Evolutionary conservation across 2,329 filamentous ascomycete species (phyloP).

Genomic region (Hysterium pulicare): DNA sequence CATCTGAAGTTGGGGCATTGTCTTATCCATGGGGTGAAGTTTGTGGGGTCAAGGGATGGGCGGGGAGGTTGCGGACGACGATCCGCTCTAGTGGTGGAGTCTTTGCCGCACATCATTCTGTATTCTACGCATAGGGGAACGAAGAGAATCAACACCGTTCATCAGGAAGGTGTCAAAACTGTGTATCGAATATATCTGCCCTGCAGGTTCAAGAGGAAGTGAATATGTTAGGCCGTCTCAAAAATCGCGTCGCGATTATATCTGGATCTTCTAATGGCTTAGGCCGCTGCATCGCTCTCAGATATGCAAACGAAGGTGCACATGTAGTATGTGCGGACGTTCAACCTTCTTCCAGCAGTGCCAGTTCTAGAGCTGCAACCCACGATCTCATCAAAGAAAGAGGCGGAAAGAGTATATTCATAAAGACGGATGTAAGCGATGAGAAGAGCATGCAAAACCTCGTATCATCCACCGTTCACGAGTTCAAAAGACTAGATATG

Average conservation of each 20-base stretch:
- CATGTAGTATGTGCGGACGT: conserved; percentile 31
- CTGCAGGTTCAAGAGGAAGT: too few species aligned
- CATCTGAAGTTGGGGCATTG: too few species aligned
- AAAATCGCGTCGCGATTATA: conserved; percentile 29
- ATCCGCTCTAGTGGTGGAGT: too few species aligned
- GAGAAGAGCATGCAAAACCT: conserved; percentile 41
- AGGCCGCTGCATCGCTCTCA: conserved; percentile 32
- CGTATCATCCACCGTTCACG: conserved; percentile 37
- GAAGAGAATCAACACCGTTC: too few species aligned
- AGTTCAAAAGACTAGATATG: conserved; percentile 52
- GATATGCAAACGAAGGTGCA: conserved; percentile 30
- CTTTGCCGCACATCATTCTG: too few species aligned
- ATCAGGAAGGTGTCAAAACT: too few species aligned
- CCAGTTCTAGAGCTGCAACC: conserved; percentile 12
- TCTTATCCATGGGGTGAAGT: too few species aligned
- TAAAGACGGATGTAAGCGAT: conserved; percentile 43
- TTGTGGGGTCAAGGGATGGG: too few species aligned
- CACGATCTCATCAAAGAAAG: conserved; percentile 21
- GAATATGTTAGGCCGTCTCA: too few species aligned
- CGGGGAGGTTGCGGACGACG: too few species aligned
- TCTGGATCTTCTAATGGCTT: conserved; percentile 34
- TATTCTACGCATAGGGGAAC: too few species aligned
- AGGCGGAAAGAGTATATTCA: conserved; percentile 35
- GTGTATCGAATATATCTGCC: too few species aligned
- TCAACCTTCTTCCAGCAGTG: conserved; percentile 14